Percentiles rank a stretch among this genome's conserved stretches.
Conservation (phyloP, 2,329 filamentous ascomycete species). For the Verticillium dahliae region DNA sequence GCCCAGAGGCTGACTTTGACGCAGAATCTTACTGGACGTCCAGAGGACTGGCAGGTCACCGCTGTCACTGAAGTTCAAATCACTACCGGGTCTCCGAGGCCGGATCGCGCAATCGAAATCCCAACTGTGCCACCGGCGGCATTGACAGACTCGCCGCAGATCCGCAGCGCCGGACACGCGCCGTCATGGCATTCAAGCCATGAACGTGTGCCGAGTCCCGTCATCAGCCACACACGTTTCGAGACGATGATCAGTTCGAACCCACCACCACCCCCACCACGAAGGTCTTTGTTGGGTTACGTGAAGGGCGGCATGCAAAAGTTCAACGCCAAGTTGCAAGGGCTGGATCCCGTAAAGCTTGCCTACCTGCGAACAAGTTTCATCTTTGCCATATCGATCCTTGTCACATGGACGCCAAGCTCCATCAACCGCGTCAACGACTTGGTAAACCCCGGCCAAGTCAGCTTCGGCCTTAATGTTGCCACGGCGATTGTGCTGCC, state of each 20-base stretch:
- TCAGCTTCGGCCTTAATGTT: slow-evolving; percentile 61
- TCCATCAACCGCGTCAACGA: slow-evolving; percentile 70
- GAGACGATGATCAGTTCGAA: slow-evolving; percentile 18
- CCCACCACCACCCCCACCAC: slow-evolving; percentile 4
- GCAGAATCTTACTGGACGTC: slow-evolving; percentile 18
- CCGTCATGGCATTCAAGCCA: slow-evolving; percentile 8
- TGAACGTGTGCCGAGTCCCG: not conserved
- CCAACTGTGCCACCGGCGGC: not conserved
- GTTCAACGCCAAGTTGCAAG: slow-evolving; percentile 25
- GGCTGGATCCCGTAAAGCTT: slow-evolving; percentile 51
- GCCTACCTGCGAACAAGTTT: slow-evolving; percentile 56
- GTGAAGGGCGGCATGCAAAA: slow-evolving; percentile 14
- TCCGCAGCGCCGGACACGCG: not conserved
- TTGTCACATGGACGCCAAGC: slow-evolving; percentile 59
- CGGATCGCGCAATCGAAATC: slow-evolving; percentile 7
- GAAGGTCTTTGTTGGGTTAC: slow-evolving; percentile 9
- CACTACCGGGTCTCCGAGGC: slow-evolving; percentile 16
- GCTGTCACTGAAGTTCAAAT: slow-evolving; percentile 48
- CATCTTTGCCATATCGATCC: slow-evolving; percentile 53
- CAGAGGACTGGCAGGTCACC: slow-evolving; percentile 37
- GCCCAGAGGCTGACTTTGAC: not conserved
- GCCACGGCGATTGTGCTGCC: slow-evolving; percentile 67
- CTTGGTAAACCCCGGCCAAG: slow-evolving; percentile 45
- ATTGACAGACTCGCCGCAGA: slow-evolving; percentile 2
- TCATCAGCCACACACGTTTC: slow-evolving; percentile 5